Percentiles rank a stretch among this genome's conserved stretches.
These are phyloP conservation scores for Penicillium silybi DNA, from an alignment of 495 filamentous ascomycete genomes.

Conservation along the genomic window DNA sequence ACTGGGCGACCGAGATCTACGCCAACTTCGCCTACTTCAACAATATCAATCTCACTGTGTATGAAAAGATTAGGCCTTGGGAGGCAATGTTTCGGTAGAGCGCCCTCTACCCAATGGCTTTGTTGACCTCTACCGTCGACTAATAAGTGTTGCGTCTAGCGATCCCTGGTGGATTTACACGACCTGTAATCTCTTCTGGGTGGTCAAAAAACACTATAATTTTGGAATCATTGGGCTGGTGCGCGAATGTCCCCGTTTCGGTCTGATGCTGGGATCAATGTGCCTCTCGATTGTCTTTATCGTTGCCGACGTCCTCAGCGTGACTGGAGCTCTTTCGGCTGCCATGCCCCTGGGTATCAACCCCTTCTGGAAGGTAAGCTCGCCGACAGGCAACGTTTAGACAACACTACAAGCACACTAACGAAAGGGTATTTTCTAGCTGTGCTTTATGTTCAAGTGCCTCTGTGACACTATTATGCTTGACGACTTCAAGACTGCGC, in stretches of 20 bases:
- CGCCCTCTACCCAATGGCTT: background rate
- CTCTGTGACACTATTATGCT: conserved; percentile 45
- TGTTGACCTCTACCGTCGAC: background rate
- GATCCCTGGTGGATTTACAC: conserved; percentile 54
- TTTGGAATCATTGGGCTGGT: conserved; percentile 37
- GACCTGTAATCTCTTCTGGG: conserved; percentile 36
- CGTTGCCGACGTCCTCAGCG: background rate
- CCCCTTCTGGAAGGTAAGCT: background rate
- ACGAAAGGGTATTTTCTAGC: conserved; percentile 9
- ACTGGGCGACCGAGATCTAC: conserved; percentile 32
- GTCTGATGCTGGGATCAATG: conserved; percentile 29
- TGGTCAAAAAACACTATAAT: conserved; percentile 40
- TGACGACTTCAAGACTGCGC: conserved; percentile 49
- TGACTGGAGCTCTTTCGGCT: background rate
- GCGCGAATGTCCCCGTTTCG: conserved; percentile 43
- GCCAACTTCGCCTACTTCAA: conserved; percentile 33
- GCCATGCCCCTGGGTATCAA: conserved; percentile 1
- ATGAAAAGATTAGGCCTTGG: conserved; percentile 36
- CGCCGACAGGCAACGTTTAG: no score
- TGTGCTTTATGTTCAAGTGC: conserved; percentile 45
- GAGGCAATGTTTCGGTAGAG: conserved; percentile 38
- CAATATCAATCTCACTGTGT: conserved; percentile 29
- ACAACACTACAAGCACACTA: no score
- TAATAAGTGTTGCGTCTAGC: conserved; percentile 8
- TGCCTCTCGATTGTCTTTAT: background rate